Evolutionary conservation across 2,329 filamentous ascomycete species (phyloP).

Genomic region (Zelopaecilomyces penicillatus): DNA sequence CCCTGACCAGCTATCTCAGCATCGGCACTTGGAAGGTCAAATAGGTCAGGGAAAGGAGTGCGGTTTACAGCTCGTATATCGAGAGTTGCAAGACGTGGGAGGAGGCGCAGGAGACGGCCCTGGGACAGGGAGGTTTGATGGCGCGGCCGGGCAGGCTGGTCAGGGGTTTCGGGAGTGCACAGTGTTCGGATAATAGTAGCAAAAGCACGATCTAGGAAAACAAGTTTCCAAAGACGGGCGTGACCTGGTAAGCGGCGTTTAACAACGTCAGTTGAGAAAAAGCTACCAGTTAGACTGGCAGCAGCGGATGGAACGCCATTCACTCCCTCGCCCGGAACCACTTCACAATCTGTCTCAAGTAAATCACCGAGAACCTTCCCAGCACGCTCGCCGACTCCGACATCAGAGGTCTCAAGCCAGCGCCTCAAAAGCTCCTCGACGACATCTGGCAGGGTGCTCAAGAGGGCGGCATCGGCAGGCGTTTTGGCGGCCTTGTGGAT

Average conservation of each 20-base stretch:
- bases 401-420: constrained; percentile 46
- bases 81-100: constrained; percentile 41
- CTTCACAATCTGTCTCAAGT: constrained; percentile 46
- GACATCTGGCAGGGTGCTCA: constrained; percentile 41
- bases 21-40: constrained; percentile 13
- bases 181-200: constrained; percentile 35
- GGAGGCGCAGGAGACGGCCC: constrained; percentile 41
- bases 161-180: constrained; percentile 22
- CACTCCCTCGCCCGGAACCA: constrained; percentile 20
- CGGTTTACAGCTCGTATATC: constrained; percentile 33
- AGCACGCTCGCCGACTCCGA: constrained; percentile 48
- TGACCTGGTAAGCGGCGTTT: constrained; percentile 37
- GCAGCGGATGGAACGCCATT: constrained; percentile 10
- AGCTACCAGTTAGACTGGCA: constrained; percentile 17
- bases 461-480: constrained; percentile 39
- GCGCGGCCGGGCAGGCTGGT: constrained; percentile 15
- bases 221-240: constrained; percentile 44
- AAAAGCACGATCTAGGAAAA: constrained; percentile 38
- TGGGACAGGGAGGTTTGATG: constrained; percentile 42
- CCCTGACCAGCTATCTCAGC: constrained; percentile 24
- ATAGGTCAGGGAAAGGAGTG: constrained; percentile 28
- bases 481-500: constrained; percentile 45
- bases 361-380: constrained; percentile 43
- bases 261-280: constrained; percentile 22
- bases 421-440: constrained; percentile 38